Conservation (phyloP, 2,329 filamentous ascomycete genomes). For the Ophiostoma ulmi region DNA sequence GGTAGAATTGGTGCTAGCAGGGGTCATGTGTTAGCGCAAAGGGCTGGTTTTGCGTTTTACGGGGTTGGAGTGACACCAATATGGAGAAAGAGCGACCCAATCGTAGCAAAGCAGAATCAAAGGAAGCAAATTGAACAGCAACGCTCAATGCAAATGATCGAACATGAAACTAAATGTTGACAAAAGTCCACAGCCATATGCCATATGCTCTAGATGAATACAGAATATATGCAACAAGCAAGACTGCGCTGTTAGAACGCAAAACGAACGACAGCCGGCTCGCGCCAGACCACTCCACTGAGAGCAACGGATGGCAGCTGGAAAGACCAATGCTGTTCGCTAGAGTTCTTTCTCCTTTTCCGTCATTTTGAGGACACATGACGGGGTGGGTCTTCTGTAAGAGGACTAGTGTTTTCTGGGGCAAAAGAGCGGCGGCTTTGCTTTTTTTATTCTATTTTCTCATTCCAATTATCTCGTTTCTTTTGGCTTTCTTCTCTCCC, state of each 20-base stretch:
- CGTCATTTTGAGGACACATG: conserved; percentile 21
- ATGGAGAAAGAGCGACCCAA: conserved; percentile 17
- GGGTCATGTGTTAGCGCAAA: conserved; percentile 13
- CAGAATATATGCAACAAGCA: no score
- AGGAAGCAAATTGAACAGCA: background rate
- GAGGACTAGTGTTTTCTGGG: conserved; percentile 20
- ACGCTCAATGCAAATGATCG: background rate
- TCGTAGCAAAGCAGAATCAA: background rate
- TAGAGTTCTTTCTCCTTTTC: background rate
- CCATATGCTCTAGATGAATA: background rate
- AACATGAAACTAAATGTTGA: no score
- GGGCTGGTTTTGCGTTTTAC: conserved; percentile 18
- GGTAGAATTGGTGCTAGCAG: conserved; percentile 15
- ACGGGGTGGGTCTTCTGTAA: conserved; percentile 17
- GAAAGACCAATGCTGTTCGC: background rate
- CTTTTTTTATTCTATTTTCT: background rate
- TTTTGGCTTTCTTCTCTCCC: background rate
- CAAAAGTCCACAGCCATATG: no score
- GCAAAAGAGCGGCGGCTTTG: background rate
- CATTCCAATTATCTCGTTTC: background rate
- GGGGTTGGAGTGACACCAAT: conserved; percentile 18
- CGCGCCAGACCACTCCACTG: background rate
- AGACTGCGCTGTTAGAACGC: no score
- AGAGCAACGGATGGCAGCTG: background rate
- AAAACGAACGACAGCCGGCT: background rate